phyloP scores from a whole-genome alignment of 306 rosid genomes.

The Carpinus fangiana region DNA sequence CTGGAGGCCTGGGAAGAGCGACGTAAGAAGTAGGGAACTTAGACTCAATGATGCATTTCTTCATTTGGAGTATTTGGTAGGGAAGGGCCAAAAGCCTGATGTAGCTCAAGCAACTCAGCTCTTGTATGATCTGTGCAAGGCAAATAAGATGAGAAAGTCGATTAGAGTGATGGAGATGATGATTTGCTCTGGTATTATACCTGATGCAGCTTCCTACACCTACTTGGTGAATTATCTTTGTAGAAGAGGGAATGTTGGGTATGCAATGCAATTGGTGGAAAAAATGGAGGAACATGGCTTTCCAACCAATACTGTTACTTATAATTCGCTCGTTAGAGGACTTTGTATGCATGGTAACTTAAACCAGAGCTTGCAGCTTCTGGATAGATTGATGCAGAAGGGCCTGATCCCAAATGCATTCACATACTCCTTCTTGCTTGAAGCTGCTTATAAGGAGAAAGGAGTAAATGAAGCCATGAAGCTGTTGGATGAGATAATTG shows the following conservation, averaged over 20 bases:
- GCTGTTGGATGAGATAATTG: constrained; percentile 72
- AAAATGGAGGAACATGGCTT: constrained; percentile 74
- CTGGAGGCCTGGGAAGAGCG: constrained; percentile 65
- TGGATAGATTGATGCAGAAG: constrained; percentile 65
- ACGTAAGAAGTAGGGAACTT: constrained; percentile 48
- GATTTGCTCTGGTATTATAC: constrained; percentile 67
- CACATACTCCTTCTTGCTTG: constrained; percentile 76
- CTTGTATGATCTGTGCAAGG: constrained; percentile 79
- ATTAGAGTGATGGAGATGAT: constrained; percentile 78
- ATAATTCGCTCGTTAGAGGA: constrained; percentile 77
- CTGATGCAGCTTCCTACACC: constrained; percentile 69
- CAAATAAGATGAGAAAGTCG: constrained; percentile 60
- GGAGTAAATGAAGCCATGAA: constrained; percentile 75
- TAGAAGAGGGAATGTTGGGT: constrained; percentile 74
- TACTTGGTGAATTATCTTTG: constrained; percentile 74
- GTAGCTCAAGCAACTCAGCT: constrained; percentile 74
- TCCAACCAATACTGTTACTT: constrained; percentile 61
- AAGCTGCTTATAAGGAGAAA: constrained; percentile 84
- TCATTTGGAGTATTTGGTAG: constrained; percentile 59
- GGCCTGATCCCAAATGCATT: constrained; percentile 81
- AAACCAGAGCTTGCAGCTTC: constrained; percentile 66
- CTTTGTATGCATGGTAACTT: constrained; percentile 74
- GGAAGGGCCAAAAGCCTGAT: constrained; percentile 78
- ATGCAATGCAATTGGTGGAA: constrained; percentile 91
- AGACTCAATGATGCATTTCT: constrained; percentile 67